phyloP scores from a whole-genome alignment of 352 stramenopile genomes.

The Pythium coloratum region DNA sequence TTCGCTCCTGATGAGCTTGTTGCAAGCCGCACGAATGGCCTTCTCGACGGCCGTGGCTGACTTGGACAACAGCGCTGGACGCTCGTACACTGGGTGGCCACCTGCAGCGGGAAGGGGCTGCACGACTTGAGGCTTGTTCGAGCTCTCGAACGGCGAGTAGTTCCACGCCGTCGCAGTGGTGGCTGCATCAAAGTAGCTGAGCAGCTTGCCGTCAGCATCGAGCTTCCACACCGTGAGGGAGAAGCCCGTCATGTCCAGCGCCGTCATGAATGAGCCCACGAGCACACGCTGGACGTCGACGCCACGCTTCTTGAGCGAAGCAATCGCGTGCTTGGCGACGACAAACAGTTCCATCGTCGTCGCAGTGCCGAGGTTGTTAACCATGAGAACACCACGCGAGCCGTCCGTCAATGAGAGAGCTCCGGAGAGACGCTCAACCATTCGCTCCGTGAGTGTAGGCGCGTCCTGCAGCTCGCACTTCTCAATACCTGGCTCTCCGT shows the following conservation, averaged over 20 bases:
- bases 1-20: slow-evolving; percentile 87
- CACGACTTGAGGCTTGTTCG: slow-evolving; percentile 20
- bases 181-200: slow-evolving; percentile 57
- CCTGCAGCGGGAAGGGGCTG: slow-evolving; percentile 23
- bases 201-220: slow-evolving; percentile 47
- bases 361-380: slow-evolving; percentile 96
- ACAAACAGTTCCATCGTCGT: slow-evolving; percentile 97
- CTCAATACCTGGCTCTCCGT: slow-evolving; percentile 89
- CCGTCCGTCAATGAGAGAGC: slow-evolving; percentile 42
- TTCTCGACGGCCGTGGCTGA: slow-evolving; percentile 50
- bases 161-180: slow-evolving; percentile 70
- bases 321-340: slow-evolving; percentile 80
- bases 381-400: slow-evolving; percentile 76
- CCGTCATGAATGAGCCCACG: slow-evolving; percentile 96
- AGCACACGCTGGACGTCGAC: slow-evolving; percentile 87
- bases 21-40: slow-evolving; percentile 61
- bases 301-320: slow-evolving; percentile 53
- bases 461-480: slow-evolving; percentile 61
- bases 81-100: slow-evolving; percentile 31
- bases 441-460: slow-evolving; percentile 43
- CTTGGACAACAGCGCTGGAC: slow-evolving; percentile 45
- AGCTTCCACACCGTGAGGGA: slow-evolving; percentile 90
- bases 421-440: slow-evolving; percentile 56
- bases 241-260: slow-evolving; percentile 96
- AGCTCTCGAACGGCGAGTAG: slow-evolving; percentile 42